Evolutionary conservation across 768 basidiomycete species (phyloP).

Genomic region (Boletus sp.): DNA sequence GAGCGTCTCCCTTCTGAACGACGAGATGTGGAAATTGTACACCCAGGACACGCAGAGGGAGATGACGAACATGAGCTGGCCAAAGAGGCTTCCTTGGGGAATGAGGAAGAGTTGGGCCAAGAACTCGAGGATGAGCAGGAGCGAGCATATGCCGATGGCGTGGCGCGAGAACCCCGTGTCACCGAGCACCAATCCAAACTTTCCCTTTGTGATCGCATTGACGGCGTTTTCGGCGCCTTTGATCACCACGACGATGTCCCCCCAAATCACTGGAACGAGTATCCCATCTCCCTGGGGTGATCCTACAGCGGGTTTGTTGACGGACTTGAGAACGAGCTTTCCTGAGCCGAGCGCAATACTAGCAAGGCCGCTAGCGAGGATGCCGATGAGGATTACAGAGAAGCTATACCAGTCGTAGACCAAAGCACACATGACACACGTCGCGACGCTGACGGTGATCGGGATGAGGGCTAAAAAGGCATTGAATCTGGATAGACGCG

Average conservation of each 20-base stretch:
- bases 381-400: conserved; percentile 29
- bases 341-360: conserved; percentile 26
- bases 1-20: conserved; percentile 26
- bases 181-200: conserved; percentile 17
- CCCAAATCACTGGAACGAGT: conserved; percentile 9
- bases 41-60: conserved; percentile 33
- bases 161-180: not conserved
- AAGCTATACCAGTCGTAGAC: conserved; percentile 31
- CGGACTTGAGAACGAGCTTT: conserved; percentile 12
- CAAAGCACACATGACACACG: conserved; percentile 23
- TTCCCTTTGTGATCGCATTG: conserved; percentile 28
- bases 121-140: conserved; percentile 30
- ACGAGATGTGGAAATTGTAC: conserved; percentile 30
- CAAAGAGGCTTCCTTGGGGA: conserved; percentile 31
- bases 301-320: conserved; percentile 10
- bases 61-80: conserved; percentile 35
- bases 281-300: conserved; percentile 29
- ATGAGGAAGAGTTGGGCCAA: conserved; percentile 32
- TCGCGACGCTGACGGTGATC: conserved; percentile 22
- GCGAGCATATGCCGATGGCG: conserved; percentile 23
- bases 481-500: not conserved
- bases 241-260: conserved; percentile 24
- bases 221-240: conserved; percentile 28
- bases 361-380: conserved; percentile 28
- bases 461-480: conserved; percentile 20